A percentile compares a stretch with the other conserved stretches of the same genome.
Evolutionary conservation across 768 basidiomycete genomes (phyloP).

Genomic region (Floccularia luteovirens): DNA sequence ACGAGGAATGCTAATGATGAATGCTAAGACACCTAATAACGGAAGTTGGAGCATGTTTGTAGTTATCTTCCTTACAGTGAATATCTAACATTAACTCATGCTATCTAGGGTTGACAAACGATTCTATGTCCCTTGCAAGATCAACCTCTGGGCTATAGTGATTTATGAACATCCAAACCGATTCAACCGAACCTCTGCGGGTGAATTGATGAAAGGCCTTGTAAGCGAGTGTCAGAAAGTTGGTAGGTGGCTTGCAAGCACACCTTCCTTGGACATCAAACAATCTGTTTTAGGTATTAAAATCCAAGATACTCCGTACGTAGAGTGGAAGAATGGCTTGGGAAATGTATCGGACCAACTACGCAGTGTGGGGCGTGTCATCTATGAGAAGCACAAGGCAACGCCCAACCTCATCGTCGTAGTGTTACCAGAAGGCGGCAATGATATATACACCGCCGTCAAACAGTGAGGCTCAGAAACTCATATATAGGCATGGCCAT

Average conservation of each 20-base stretch:
- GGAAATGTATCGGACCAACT: conserved; percentile 47
- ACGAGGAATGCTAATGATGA: conserved; percentile 18
- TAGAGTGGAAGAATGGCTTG: conserved; percentile 54
- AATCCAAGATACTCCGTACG: conserved; percentile 35
- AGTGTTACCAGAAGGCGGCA: conserved; percentile 65
- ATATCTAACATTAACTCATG: not conserved
- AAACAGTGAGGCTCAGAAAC: conserved; percentile 54
- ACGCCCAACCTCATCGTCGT: conserved; percentile 57
- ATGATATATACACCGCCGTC: conserved; percentile 69
- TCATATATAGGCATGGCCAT: no score
- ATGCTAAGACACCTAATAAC: conserved; percentile 53
- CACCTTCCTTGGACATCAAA: not conserved
- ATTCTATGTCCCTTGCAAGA: conserved; percentile 49
- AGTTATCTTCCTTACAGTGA: conserved; percentile 2
- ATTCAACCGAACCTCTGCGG: conserved; percentile 39
- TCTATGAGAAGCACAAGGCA: conserved; percentile 26
- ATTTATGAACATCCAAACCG: conserved; percentile 57
- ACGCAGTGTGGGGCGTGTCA: conserved; percentile 39
- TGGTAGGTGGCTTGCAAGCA: conserved; percentile 32
- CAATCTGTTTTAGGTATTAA: conserved; percentile 42
- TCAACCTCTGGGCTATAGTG: conserved; percentile 56
- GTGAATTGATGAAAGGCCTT: conserved; percentile 51
- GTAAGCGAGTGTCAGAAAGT: conserved; percentile 41
- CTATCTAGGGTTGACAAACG: conserved; percentile 59
- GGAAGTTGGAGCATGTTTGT: conserved; percentile 77